Base-by-base conservation (phyloP, 2,329 filamentous ascomycete genomes). In the Beauveria scarabaeidicola region DNA sequence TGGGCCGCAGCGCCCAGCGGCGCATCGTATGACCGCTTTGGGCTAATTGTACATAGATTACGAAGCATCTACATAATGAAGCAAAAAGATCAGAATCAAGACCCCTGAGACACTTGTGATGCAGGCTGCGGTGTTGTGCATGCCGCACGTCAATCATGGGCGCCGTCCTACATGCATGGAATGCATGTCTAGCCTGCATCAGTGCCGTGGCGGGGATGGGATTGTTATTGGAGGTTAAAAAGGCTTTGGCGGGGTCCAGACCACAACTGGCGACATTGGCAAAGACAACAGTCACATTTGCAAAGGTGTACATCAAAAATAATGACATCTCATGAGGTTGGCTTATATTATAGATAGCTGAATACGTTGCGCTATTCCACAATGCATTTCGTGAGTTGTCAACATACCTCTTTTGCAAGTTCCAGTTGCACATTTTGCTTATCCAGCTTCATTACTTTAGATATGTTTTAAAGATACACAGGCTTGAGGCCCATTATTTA, bases 401-500 rank as follows among this genome's bases (percentile, higher is more conserved):
- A 46, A 60, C 17, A 44, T 23, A 29, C 23, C 44, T 27, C 50
- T 32, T 27, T 27, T 43, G 29, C 40, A 52, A 32, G 27, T 47
- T 38, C 38, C 46, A 27, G 40, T 52, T 56, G 27, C 58, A 23
- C 29, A 6, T 41, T 54, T 29, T 50, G 50, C 43, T 55, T 13
- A 19, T 60, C 52, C 52, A 36, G 38, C 44, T 13, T 46, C 43
- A 60, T 36, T 36, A 55, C 52, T 40, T 32, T 10, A 54, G 58
- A 51, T 44, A 60, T 52, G 58, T 52, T 15, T 60, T 60, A 61
- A 19, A 61, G 60, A 63, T 68, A 64, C 64, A 68, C 53, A 64
- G 58, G 58, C 52, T 36, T 48, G 56, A 43, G 52, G 40, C 57
- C 23, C 36, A 52, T 53, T 58, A 53, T 68, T 76, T 81, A 81